Conservation (phyloP, 495 filamentous ascomycete species). For the Daldinia decipiens region DNA sequence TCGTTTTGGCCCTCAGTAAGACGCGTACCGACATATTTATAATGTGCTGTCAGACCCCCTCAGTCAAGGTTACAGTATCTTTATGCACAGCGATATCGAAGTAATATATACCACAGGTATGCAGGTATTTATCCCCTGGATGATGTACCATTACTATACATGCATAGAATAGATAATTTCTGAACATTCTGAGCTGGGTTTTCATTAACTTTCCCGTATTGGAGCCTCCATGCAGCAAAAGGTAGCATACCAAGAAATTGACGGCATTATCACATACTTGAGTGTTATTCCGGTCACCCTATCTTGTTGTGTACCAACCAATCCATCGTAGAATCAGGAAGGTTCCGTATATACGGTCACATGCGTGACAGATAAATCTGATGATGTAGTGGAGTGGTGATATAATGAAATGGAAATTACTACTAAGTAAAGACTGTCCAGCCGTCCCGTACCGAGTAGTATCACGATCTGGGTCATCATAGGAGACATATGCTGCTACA, state of each 20-base stretch:
- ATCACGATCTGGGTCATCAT: slow-evolving; percentile 1
- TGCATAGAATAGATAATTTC: not conserved
- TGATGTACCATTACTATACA: not conserved
- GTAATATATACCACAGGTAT: no score
- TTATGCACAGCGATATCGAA: not conserved
- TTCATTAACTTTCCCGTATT: not conserved
- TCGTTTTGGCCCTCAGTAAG: not conserved
- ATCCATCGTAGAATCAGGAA: not conserved
- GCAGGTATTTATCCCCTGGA: not conserved
- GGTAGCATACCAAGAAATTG: not conserved
- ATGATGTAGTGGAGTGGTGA: not conserved
- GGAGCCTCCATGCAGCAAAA: not conserved
- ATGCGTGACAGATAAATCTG: not conserved
- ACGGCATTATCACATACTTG: not conserved
- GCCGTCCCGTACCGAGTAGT: not conserved
- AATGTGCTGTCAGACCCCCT: not conserved
- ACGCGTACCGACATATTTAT: not conserved
- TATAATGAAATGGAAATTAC: not conserved
- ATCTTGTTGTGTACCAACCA: not conserved
- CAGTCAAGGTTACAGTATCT: not conserved
- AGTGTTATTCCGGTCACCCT: not conserved
- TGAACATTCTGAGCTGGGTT: not conserved
- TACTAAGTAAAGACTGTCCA: not conserved
- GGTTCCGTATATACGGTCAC: not conserved
- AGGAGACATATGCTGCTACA: not conserved